A percentile compares a stretch with the other conserved stretches of the same genome.
Evolutionary conservation across 228 moss, liverwort and hornwort species (phyloP).

Genomic region (Sphagnum fallax): DNA sequence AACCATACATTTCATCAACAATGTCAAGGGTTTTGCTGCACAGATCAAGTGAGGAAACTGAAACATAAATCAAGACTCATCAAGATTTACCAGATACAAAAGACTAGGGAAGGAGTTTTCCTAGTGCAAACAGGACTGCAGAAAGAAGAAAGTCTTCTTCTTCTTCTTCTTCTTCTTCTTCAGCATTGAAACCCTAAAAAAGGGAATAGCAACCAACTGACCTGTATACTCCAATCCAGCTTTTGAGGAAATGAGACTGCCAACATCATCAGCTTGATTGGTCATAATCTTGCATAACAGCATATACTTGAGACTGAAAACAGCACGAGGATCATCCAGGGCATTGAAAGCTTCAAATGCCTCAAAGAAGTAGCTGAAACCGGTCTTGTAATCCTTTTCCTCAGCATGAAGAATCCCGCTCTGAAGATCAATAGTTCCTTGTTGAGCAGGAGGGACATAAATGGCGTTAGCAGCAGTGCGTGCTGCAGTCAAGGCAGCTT

Average conservation of each 20-base stretch:
- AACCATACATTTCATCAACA: no score
- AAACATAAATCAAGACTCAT: no score
- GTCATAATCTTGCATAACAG: constrained; percentile 90
- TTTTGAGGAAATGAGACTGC: constrained; percentile 76
- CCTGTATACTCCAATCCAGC: constrained; percentile 66
- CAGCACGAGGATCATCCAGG: constrained; percentile 81
- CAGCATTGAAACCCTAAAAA: no score
- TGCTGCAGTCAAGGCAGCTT: constrained; percentile 91
- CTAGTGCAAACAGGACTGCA: no score
- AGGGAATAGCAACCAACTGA: constrained; percentile 3
- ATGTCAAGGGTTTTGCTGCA: no score
- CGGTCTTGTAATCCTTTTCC: constrained; percentile 96
- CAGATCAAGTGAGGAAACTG: no score
- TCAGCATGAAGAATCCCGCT: constrained; percentile 92
- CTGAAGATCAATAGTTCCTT: constrained; percentile 90
- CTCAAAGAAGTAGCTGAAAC: constrained; percentile 95
- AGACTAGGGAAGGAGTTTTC: no score
- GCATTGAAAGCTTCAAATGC: constrained; percentile 97
- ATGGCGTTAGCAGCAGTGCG: constrained; percentile 93
- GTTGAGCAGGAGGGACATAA: constrained; percentile 89
- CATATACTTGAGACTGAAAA: constrained; percentile 92
- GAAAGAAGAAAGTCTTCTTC: no score
- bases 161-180: no score
- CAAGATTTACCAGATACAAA: no score
- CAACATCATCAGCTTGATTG: constrained; percentile 74